Evolutionary conservation across 768 basidiomycete genomes (phyloP).

Genomic region (Leccinum uliginosum): DNA sequence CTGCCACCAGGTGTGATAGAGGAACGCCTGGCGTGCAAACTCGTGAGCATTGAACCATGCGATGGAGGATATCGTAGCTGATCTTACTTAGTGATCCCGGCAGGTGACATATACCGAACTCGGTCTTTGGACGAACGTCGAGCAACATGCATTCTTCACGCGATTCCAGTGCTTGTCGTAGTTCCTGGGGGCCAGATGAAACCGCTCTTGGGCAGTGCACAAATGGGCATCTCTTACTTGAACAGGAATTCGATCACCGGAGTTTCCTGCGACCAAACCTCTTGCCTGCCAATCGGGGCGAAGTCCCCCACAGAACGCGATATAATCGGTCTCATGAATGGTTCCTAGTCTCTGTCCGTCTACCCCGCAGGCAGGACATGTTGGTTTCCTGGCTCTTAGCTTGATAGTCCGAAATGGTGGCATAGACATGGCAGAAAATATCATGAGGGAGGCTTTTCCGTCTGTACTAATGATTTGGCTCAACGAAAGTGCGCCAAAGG

Average conservation of each 20-base stretch:
- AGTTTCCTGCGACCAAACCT: constrained; percentile 43
- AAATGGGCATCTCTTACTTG: constrained; percentile 33
- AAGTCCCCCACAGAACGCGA: constrained; percentile 80
- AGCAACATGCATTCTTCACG: constrained; percentile 42
- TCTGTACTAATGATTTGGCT: constrained; percentile 36
- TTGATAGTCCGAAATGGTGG: constrained; percentile 82
- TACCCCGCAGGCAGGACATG: constrained; percentile 73
- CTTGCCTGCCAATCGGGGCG: constrained; percentile 59
- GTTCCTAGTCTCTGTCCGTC: constrained; percentile 39
- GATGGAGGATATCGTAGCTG: not conserved
- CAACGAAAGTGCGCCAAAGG: not conserved
- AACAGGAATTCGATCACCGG: constrained; percentile 40
- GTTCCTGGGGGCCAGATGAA: constrained; percentile 37
- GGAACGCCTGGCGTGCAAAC: constrained; percentile 60
- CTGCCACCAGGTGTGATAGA: constrained; percentile 55
- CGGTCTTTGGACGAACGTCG: constrained; percentile 75
- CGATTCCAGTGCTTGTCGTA: constrained; percentile 37
- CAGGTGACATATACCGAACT: constrained; percentile 85
- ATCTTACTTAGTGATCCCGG: constrained; percentile 67
- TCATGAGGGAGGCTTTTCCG: constrained; percentile 55
- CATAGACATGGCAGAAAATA: constrained; percentile 67
- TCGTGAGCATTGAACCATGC: constrained; percentile 5
- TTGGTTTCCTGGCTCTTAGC: constrained; percentile 63
- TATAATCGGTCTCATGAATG: constrained; percentile 67
- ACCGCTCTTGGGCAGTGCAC: not conserved